Percentiles rank a stretch among this genome's conserved stretches.
Evolutionary conservation across 352 stramenopile genomes (phyloP).

Genomic region (Pythium phragmiticola): DNA sequence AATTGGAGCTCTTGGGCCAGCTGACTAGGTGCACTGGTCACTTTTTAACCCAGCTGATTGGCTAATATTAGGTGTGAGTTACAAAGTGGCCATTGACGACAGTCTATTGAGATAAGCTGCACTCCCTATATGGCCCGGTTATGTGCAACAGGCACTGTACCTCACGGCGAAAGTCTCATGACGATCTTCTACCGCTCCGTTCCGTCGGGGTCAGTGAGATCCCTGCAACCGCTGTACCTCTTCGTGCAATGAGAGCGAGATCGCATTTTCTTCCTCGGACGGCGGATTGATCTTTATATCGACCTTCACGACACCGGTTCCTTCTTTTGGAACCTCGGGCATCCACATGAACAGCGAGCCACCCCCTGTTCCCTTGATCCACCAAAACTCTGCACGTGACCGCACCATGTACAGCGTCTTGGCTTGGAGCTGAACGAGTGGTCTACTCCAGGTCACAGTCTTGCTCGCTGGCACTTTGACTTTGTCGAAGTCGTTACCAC

Average conservation of each 20-base stretch:
- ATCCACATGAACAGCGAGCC: constrained; percentile 67
- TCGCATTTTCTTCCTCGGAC: constrained; percentile 4
- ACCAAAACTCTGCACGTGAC: constrained; percentile 54
- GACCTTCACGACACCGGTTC: constrained; percentile 5
- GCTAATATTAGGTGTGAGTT: constrained; percentile 4
- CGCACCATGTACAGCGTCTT: constrained; percentile 75
- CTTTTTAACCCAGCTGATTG: constrained; percentile 17
- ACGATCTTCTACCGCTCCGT: no score
- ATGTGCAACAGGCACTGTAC: constrained; percentile 10
- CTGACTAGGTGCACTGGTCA: constrained; percentile 19
- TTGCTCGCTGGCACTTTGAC: constrained; percentile 37
- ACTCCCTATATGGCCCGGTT: not conserved
- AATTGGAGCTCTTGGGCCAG: not conserved
- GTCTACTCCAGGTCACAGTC: constrained; percentile 39
- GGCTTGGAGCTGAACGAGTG: constrained; percentile 33
- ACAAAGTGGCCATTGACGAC: not conserved
- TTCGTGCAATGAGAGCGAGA: constrained; percentile 1
- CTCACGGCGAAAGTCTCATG: not conserved
- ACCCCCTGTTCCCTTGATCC: constrained; percentile 52
- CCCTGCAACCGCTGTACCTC: not conserved
- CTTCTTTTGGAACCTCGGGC: constrained; percentile 25
- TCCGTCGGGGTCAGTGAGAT: no score
- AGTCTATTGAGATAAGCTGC: constrained; percentile 1
- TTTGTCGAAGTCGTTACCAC: constrained; percentile 42
- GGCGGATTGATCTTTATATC: constrained; percentile 9